Conservation (phyloP, 345 rosid species). For the Euphorbia pulcherrima region DNA sequence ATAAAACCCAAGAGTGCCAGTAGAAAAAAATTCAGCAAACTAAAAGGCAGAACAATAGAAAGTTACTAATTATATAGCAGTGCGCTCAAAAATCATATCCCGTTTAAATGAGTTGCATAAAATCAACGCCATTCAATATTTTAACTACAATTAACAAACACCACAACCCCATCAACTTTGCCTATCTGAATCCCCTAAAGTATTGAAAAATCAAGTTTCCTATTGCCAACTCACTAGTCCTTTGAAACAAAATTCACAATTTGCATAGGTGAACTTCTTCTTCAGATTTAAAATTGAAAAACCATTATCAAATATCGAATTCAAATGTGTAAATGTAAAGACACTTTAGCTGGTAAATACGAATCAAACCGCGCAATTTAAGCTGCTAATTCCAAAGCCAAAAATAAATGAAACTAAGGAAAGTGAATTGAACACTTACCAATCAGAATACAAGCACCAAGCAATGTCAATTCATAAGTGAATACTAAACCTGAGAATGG, state of each 20-base stretch:
- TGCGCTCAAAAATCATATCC: not conserved
- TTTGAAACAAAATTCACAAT: not conserved
- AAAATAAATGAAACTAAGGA: not conserved
- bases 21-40: not conserved
- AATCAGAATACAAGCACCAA: not conserved
- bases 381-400: not conserved
- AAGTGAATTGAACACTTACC: slow-evolving; percentile 3
- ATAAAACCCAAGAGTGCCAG: not conserved
- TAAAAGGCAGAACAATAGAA: not conserved
- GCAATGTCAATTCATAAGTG: slow-evolving; percentile 1
- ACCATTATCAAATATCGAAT: not conserved
- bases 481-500: not conserved
- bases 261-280: not conserved
- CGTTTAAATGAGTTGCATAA: not conserved
- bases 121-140: not conserved
- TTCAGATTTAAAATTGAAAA: not conserved
- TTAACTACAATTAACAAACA: not conserved
- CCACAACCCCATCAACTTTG: not conserved
- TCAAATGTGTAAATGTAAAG: not conserved
- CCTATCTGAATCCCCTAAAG: not conserved
- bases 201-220: not conserved
- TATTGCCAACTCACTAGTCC: not conserved
- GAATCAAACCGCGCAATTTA: not conserved
- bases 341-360: not conserved
- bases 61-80: not conserved